Conservation (phyloP, 331 rosid genomes). For the Saraca asoca region DNA sequence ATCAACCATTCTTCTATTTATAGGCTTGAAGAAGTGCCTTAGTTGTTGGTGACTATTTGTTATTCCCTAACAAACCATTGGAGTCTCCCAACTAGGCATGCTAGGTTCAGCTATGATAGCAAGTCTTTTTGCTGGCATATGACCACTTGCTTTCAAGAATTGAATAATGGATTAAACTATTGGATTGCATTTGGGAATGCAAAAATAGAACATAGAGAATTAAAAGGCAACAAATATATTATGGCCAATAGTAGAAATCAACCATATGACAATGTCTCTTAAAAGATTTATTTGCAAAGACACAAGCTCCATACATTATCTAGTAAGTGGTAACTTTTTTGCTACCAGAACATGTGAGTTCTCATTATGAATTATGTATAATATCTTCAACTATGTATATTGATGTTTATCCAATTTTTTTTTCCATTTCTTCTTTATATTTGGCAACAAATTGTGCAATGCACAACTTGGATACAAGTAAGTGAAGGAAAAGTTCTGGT, state of each 20-base stretch:
- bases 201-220: slow-evolving; percentile 48
- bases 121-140: no score
- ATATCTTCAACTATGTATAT: neutral
- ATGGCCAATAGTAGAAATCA: slow-evolving; percentile 61
- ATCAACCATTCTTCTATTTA: no score
- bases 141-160: no score
- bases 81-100: no score
- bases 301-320: slow-evolving; percentile 39
- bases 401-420: neutral
- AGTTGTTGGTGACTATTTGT: no score
- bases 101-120: no score
- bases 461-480: slow-evolving; percentile 75
- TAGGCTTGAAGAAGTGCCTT: no score
- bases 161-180: slow-evolving; percentile 57
- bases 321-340: slow-evolving; percentile 50
- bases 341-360: no score
- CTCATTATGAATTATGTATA: no score
- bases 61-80: no score
- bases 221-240: slow-evolving; percentile 61
- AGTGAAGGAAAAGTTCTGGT: slow-evolving; percentile 41
- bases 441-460: slow-evolving; percentile 7
- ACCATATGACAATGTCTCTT: slow-evolving; percentile 54
- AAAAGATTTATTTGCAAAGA: slow-evolving; percentile 44
- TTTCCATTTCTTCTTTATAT: neutral
- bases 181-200: slow-evolving; percentile 62